Base-by-base conservation (phyloP, 1,284 basidiomycete genomes). In the Rhodotorula sp. region DNA sequence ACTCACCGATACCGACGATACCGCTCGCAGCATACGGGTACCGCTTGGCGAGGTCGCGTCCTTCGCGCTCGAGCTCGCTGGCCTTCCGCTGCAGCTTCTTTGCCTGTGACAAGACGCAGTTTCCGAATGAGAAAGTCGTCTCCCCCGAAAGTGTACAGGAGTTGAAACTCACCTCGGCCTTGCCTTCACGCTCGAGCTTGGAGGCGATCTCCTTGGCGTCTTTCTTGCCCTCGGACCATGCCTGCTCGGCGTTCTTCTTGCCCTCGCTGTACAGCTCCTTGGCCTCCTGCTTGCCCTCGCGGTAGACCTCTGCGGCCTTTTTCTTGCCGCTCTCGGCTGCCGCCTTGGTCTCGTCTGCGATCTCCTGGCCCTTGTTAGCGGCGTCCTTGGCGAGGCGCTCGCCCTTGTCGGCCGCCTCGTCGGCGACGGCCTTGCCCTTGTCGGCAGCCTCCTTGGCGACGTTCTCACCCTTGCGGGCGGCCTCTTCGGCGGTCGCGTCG, bases 11-110 rank as follows among this genome's bases (percentile, higher is more conserved):
- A 64, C 89, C 89, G 64, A 89, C 79, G 14, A 91, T 78, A 29
- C 89, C 89, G 54, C 87, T 87, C 17, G 89, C 84, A 4, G 90
- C 87, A 55, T 86, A 85, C 1, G 90, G 89, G 59, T 89, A 85
- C 56, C 90, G 81, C 54, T 90, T 79, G 46, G 86, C 82, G 78
- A 90, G 87, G 62, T 83, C 84, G 33, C 86, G 79, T 57, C 86
- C 84, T 46, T 85, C 82, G 81, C 88, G 89, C 69, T 89, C 78
- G 37, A 84, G 78, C 0, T 87, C 85, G 22, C 88, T 87, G 77
- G 90, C 88, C 70, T 86, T 80, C 77, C 84, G 85, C 17, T 75
- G 67, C 42, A 71, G 66, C 67, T 76, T 74, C 62, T 75, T 70
- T 22, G 71, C 73, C 71, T 73, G 63, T 58, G 56, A 29, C 20